Evolutionary conservation across 176 grass and related monocot species (phyloP).

Genomic region (Aechmea fasciata): DNA sequence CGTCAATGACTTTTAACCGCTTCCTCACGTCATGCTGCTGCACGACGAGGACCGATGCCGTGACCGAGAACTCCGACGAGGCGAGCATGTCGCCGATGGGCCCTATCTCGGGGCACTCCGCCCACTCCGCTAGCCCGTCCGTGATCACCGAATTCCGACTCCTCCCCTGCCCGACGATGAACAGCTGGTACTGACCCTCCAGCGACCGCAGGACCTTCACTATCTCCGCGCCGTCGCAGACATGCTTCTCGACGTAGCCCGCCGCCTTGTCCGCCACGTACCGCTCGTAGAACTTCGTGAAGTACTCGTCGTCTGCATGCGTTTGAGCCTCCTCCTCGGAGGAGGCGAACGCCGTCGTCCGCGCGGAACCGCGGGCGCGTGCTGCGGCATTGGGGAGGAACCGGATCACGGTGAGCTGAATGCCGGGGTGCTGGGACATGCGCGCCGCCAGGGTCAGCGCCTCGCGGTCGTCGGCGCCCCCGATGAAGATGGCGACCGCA

Average conservation of each 20-base stretch:
- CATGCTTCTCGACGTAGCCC: constrained; percentile 70
- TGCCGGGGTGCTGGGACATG: constrained; percentile 29
- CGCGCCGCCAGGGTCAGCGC: constrained; percentile 46
- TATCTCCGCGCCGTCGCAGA: constrained; percentile 49
- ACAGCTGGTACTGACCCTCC: constrained; percentile 48
- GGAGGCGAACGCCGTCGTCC: constrained; percentile 16
- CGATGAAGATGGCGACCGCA: constrained; percentile 58
- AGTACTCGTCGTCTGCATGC: constrained; percentile 67
- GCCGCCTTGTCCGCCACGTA: constrained; percentile 33
- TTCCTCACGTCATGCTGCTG: constrained; percentile 77
- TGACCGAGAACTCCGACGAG: constrained; percentile 49
- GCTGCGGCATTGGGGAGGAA: constrained; percentile 42
- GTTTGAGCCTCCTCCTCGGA: constrained; percentile 43
- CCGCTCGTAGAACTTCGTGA: constrained; percentile 58
- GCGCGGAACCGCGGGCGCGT: constrained; percentile 16
- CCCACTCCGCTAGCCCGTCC: constrained; percentile 60
- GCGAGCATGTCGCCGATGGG: constrained; percentile 59
- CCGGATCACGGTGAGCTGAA: constrained; percentile 49
- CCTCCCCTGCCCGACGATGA: constrained; percentile 43
- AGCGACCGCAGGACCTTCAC: constrained; percentile 35
- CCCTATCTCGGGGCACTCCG: constrained; percentile 62
- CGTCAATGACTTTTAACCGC: constrained; percentile 73
- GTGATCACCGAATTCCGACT: constrained; percentile 48
- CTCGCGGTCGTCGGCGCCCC: constrained; percentile 63
- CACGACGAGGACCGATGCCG: constrained; percentile 54